These are phyloP conservation scores for Malassezia vespertilionis DNA, from an alignment of 1,284 basidiomycete genomes.

Conservation along the genomic window DNA sequence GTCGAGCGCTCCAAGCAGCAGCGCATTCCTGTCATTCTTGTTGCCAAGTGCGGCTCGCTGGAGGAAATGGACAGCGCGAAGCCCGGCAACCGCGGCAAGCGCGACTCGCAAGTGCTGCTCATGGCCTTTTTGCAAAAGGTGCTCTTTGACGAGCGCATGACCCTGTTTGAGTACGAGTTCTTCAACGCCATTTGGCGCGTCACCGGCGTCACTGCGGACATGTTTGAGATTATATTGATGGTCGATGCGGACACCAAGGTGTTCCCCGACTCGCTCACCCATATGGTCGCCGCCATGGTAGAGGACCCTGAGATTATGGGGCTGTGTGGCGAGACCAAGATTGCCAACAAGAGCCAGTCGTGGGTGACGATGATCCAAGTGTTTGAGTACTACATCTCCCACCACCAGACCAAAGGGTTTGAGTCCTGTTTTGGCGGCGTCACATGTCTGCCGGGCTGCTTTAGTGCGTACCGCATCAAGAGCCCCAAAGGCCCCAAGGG, in stretches of 20 bases:
- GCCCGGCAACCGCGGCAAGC: slow-evolving; percentile 96
- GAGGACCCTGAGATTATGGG: slow-evolving; percentile 52
- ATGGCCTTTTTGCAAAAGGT: slow-evolving; percentile 51
- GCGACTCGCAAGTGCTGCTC: slow-evolving; percentile 76
- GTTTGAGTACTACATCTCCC: slow-evolving; percentile 99
- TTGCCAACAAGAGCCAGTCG: slow-evolving; percentile 51
- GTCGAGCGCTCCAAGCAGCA: slow-evolving; percentile 90
- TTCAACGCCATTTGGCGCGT: slow-evolving; percentile 51
- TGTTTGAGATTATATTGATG: slow-evolving; percentile 50
- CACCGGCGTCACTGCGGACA: slow-evolving; percentile 50
- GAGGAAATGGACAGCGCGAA: slow-evolving; percentile 76
- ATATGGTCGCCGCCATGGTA: slow-evolving; percentile 51
- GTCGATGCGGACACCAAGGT: slow-evolving; percentile 52
- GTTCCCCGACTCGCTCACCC: slow-evolving; percentile 50
- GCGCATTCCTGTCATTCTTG: slow-evolving; percentile 83
- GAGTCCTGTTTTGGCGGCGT: slow-evolving; percentile 50
- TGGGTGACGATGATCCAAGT: slow-evolving; percentile 53
- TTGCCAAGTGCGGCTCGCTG: slow-evolving; percentile 65
- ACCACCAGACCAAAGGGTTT: slow-evolving; percentile 65
- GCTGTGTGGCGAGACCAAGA: slow-evolving; percentile 52
- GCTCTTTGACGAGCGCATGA: slow-evolving; percentile 52
- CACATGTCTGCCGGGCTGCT: slow-evolving; percentile 51
- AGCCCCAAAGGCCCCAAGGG: slow-evolving; percentile 50
- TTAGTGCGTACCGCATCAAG: slow-evolving; percentile 51
- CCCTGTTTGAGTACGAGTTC: slow-evolving; percentile 51